Evolutionary conservation across 192 early-diverging fungal genomes (phyloP), one percentile per base, ranked within the genome.

Genomic region (Entomortierella parvispora): DNA sequence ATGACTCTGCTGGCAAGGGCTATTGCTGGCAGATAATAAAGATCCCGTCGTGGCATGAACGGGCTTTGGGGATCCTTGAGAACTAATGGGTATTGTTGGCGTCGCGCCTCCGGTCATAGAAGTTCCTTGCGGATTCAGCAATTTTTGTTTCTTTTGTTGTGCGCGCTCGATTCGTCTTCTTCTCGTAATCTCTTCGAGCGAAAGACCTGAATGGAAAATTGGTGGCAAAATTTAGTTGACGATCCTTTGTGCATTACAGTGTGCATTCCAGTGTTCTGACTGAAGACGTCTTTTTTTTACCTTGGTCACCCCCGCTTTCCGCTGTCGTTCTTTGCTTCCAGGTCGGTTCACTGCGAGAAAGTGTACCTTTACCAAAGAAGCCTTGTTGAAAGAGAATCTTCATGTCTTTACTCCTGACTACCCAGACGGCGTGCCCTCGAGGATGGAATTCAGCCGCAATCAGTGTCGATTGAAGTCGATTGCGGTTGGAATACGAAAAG

Each of bases 271-370:
- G n/a, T n/a, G n/a, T n/a, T n/a, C n/a, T n/a, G n/a, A n/a, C n/a
- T n/a, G n/a, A n/a, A n/a, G n/a, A n/a, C n/a, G n/a, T 40, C 14
- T 6, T 51, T 62, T 43, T 43, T 14, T 28, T 65, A 77, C 60
- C 65, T 57, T 66, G 32, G 59, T 48, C 40, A 42, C 47, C 47
- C 5, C 37, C 37, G 12, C 37, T 40, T 12, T 40, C 37, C 48
- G 58, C 25, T 52, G 79, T 20, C 56, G 68, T 74, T 58, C 67
- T 49, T 62, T 69, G 52, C 34, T 77, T 64, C 94, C 93, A 96
- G 4, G 92, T 94, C 2, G 93, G 84, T 23, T 94, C 87, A 34
- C 94, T 90, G 20, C 95, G 76, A 20, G 94, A 95, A 22, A 96
- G 69, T 10, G 84, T 86, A 2, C 90, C 93, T 55, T 94, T 94